Percentiles rank a stretch among this genome's conserved stretches.
Conservation (phyloP, 2,329 filamentous ascomycete species). For the Tolypocladium inflatum region DNA sequence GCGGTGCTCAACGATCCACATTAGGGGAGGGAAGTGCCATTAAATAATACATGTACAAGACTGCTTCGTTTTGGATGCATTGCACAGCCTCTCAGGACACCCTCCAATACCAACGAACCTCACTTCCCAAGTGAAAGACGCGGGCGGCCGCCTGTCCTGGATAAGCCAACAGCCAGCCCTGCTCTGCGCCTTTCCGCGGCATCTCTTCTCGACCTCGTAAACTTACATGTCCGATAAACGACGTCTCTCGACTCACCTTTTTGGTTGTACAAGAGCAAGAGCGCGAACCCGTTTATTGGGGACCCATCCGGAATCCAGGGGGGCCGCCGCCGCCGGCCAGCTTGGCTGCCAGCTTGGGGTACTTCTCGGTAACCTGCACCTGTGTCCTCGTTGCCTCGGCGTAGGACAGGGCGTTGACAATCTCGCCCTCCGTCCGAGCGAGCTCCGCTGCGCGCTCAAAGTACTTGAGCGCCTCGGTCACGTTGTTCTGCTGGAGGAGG, state of each 20-base stretch:
- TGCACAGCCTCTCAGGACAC: not conserved
- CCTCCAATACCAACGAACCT: not conserved
- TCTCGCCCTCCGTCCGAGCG: constrained; percentile 87
- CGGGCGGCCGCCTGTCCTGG: not conserved
- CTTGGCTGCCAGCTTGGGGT: constrained; percentile 68
- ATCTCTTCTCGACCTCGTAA: not conserved
- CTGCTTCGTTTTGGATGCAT: not conserved
- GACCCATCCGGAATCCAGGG: constrained; percentile 25
- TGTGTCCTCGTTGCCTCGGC: constrained; percentile 95
- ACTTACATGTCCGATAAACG: not conserved
- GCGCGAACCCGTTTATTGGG: constrained; percentile 13
- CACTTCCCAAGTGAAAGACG: not conserved
- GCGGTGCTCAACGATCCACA: not conserved
- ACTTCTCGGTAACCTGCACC: constrained; percentile 82
- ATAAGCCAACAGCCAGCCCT: not conserved
- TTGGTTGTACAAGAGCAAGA: not conserved
- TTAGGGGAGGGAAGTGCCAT: constrained; percentile 4
- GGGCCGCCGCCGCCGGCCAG: constrained; percentile 34
- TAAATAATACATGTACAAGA: constrained; percentile 7
- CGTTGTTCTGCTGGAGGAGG: constrained; percentile 94
- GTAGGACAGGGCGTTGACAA: constrained; percentile 92
- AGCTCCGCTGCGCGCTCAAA: constrained; percentile 95
- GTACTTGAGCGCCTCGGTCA: constrained; percentile 88
- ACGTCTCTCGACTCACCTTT: not conserved
- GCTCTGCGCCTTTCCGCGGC: not conserved